Conservation (phyloP, 805 yeast genomes). For the Helenozyma baotianmanensis region DNA sequence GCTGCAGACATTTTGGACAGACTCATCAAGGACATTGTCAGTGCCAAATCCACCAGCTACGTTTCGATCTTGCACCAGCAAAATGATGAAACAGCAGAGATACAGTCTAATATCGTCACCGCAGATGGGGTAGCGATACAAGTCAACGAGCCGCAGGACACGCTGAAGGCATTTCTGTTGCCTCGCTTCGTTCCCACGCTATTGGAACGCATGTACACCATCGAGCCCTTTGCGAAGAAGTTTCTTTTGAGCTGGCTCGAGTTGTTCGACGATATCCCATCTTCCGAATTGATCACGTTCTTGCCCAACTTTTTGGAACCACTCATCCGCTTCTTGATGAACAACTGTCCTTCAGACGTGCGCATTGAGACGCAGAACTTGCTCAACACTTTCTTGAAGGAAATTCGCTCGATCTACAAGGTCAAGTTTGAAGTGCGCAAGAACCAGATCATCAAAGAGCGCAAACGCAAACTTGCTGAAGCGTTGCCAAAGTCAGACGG, state of each 20-base stretch:
- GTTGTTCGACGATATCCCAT: slow-evolving; percentile 89
- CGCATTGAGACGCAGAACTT: slow-evolving; percentile 79
- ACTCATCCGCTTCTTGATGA: slow-evolving; percentile 64
- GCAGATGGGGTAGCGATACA: slow-evolving; percentile 57
- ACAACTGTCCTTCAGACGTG: slow-evolving; percentile 82
- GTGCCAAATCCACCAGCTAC: slow-evolving; percentile 88
- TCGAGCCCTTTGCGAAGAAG: slow-evolving; percentile 88
- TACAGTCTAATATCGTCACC: slow-evolving; percentile 43
- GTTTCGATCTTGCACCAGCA: slow-evolving; percentile 62
- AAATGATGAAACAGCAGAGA: slow-evolving; percentile 26
- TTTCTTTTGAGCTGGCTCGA: slow-evolving; percentile 92
- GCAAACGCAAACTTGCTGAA: slow-evolving; percentile 4
- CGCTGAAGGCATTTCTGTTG: slow-evolving; percentile 70
- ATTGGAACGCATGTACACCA: slow-evolving; percentile 84
- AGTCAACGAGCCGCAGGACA: slow-evolving; percentile 53
- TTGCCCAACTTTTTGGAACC: slow-evolving; percentile 89
- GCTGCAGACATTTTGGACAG: slow-evolving; percentile 93
- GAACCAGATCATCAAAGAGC: slow-evolving; percentile 17
- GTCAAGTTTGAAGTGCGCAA: slow-evolving; percentile 51
- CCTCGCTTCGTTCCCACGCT: slow-evolving; percentile 88
- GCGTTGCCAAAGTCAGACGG: neutral
- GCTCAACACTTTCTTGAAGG: slow-evolving; percentile 69
- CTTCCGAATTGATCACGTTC: slow-evolving; percentile 79
- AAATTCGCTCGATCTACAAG: slow-evolving; percentile 70
- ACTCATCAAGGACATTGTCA: slow-evolving; percentile 86